A percentile compares a stretch with the other conserved stretches of the same genome.
phyloP scores from a whole-genome alignment of 352 stramenopile species.

The Globisporangium ultimum region DNA sequence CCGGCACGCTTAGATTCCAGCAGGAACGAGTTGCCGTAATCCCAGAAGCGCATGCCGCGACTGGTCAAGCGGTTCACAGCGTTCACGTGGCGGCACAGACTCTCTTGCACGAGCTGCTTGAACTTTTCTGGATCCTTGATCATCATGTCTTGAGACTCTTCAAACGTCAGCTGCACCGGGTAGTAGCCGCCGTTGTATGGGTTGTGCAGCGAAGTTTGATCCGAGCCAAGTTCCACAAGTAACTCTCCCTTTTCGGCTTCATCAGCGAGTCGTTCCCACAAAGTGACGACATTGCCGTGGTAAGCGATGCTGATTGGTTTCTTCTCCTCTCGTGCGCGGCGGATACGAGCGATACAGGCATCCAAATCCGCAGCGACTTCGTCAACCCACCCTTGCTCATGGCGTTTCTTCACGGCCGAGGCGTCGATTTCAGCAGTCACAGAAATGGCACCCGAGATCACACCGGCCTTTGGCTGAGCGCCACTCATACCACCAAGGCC shows the following conservation, averaged over 20 bases:
- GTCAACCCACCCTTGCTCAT: constrained; percentile 85
- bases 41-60: constrained; percentile 87
- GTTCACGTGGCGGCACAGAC: constrained; percentile 67
- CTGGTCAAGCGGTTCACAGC: constrained; percentile 79
- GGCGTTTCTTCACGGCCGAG: constrained; percentile 77
- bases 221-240: constrained; percentile 82
- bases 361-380: constrained; percentile 73
- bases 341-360: constrained; percentile 60
- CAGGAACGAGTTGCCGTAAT: constrained; percentile 91
- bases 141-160: constrained; percentile 84
- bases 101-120: constrained; percentile 76
- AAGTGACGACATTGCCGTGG: constrained; percentile 80
- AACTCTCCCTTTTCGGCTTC: constrained; percentile 73
- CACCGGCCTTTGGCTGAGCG: constrained; percentile 78
- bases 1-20: constrained; percentile 77
- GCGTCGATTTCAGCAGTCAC: constrained; percentile 84
- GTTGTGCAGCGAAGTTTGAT: constrained; percentile 90
- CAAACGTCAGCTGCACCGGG: constrained; percentile 77
- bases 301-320: constrained; percentile 79
- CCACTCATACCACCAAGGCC: constrained; percentile 87
- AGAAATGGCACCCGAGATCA: constrained; percentile 85
- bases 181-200: constrained; percentile 90
- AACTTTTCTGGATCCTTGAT: constrained; percentile 66
- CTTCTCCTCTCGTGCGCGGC: constrained; percentile 48
- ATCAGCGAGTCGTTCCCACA: constrained; percentile 85